These are phyloP conservation scores for Colletotrichum gigasporum DNA, from an alignment of 2,329 filamentous ascomycete genomes.

Conservation along the genomic window DNA sequence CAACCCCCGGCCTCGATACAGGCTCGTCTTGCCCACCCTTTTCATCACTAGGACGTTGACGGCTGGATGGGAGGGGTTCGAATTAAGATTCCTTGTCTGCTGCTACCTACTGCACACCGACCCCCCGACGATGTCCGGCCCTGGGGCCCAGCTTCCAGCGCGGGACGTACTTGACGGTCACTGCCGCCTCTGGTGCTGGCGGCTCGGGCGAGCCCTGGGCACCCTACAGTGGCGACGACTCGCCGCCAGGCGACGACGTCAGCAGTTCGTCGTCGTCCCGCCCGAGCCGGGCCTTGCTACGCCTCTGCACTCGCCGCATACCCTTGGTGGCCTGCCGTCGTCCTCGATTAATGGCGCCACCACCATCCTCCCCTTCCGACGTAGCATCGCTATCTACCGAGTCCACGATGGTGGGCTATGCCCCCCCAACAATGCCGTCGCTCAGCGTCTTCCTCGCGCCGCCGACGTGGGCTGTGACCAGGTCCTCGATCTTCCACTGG, in stretches of 20 bases:
- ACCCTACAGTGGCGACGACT: not conserved
- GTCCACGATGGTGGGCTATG: not conserved
- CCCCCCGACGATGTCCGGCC: not conserved
- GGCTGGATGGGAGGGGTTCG: no score
- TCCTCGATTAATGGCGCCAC: not conserved
- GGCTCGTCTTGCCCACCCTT: not conserved
- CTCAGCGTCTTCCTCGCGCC: not conserved
- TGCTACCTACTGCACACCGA: not conserved
- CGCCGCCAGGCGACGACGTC: not conserved
- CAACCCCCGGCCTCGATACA: not conserved
- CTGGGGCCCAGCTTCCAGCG: not conserved
- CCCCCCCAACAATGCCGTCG: not conserved
- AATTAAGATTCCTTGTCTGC: no score
- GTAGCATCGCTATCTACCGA: not conserved
- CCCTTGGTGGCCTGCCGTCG: not conserved
- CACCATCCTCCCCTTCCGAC: not conserved
- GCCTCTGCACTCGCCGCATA: not conserved
- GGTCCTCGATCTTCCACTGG: not conserved
- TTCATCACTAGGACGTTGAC: not conserved
- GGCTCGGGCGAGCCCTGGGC: not conserved
- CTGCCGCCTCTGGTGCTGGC: not conserved
- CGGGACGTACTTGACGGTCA: not conserved
- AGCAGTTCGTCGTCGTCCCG: not conserved
- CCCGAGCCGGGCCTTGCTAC: not conserved
- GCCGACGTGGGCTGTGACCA: not conserved